Evolutionary conservation across 2,329 filamentous ascomycete species (phyloP).

Genomic region (Gnomoniopsis sp.): DNA sequence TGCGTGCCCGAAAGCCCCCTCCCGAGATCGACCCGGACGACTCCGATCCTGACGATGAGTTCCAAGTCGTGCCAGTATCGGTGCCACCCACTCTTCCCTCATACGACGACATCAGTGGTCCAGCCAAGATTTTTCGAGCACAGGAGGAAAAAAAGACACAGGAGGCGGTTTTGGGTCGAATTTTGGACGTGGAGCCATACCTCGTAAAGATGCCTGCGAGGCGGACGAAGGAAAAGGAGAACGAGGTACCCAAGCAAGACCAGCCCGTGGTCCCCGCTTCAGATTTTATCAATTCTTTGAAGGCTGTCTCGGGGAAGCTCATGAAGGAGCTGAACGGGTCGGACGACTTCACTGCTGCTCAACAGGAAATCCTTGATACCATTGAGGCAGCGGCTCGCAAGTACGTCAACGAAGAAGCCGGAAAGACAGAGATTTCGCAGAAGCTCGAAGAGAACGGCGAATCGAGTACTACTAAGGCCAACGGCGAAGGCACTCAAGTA

Average conservation of each 20-base stretch:
- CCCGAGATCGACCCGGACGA: constrained; percentile 32
- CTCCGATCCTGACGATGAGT: constrained; percentile 53
- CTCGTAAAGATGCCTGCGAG: constrained; percentile 33
- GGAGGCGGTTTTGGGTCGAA: constrained; percentile 48
- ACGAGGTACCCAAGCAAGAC: constrained; percentile 20
- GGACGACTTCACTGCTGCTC: constrained; percentile 27
- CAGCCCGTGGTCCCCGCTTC: constrained; percentile 23
- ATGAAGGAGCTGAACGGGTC: constrained; percentile 38
- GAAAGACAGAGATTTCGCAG: constrained; percentile 18
- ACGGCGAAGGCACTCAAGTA: not conserved
- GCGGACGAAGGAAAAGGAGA: constrained; percentile 24
- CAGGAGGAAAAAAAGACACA: constrained; percentile 53
- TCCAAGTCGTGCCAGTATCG: constrained; percentile 39
- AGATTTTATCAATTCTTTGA: constrained; percentile 36
- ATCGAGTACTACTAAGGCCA: constrained; percentile 3
- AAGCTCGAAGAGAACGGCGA: constrained; percentile 15
- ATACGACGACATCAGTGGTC: constrained; percentile 36
- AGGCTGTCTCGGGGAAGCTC: constrained; percentile 39
- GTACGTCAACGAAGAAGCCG: constrained; percentile 41
- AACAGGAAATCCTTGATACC: constrained; percentile 46
- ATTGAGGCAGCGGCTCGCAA: constrained; percentile 49
- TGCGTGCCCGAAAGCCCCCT: constrained; percentile 40
- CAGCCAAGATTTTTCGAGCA: constrained; percentile 44
- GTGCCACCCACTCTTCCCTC: constrained; percentile 20
- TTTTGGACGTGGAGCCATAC: constrained; percentile 48